These are phyloP conservation scores for Trypanosoma vivax DNA, from an alignment of 208 protist genomes.

Conservation along the genomic window DNA sequence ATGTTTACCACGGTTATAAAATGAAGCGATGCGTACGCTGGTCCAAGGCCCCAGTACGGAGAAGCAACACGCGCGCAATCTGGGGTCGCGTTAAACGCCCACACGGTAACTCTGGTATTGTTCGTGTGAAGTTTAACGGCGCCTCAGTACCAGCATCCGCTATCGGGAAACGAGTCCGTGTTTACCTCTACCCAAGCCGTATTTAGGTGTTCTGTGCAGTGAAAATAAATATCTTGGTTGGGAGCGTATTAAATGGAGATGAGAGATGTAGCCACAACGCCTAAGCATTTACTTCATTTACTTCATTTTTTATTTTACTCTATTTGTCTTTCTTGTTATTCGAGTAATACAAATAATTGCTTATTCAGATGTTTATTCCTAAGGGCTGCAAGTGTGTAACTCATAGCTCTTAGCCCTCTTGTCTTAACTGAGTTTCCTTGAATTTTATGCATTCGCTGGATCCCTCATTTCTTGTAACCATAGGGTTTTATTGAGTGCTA, in stretches of 20 bases:
- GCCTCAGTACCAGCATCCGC: constrained; percentile 93
- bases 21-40: constrained; percentile 88
- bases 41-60: constrained; percentile 83
- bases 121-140: constrained; percentile 96
- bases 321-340: too few species aligned
- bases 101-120: constrained; percentile 96
- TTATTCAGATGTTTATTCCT: too few species aligned
- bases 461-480: too few species aligned
- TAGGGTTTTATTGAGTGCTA: too few species aligned
- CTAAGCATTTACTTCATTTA: too few species aligned
- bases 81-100: constrained; percentile 96
- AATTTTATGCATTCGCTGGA: too few species aligned
- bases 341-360: too few species aligned
- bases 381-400: too few species aligned
- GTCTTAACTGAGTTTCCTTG: too few species aligned
- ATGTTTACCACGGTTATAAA: constrained; percentile 97
- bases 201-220: constrained; percentile 91
- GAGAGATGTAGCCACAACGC: constrained; percentile 9
- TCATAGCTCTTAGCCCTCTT: too few species aligned
- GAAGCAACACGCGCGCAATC: constrained; percentile 92
- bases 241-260: neutral
- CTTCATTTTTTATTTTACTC: too few species aligned
- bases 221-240: too few species aligned
- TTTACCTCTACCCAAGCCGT: constrained; percentile 97
- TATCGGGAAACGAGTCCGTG: constrained; percentile 93